These are phyloP conservation scores for Byssothecium circinans DNA, from an alignment of 2,329 filamentous ascomycete genomes.

Conservation along the genomic window DNA sequence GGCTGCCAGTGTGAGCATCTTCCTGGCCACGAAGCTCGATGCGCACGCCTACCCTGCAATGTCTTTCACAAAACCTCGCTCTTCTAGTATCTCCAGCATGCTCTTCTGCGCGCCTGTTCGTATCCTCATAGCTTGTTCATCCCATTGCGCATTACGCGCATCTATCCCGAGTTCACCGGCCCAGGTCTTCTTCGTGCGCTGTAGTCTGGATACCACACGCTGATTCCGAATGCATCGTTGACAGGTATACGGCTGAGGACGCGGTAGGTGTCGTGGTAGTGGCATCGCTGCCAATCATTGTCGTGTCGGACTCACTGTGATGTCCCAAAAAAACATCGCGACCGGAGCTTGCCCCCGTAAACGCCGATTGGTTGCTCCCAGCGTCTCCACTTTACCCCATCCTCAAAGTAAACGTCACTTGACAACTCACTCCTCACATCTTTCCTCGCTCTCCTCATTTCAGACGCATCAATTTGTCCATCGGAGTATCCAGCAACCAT, in stretches of 20 bases:
- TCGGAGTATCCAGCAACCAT: neutral
- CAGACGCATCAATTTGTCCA: neutral
- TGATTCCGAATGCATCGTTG: conserved; percentile 31
- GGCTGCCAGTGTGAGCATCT: conserved; percentile 29
- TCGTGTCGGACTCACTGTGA: too few relatives aligned
- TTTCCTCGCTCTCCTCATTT: conserved; percentile 3
- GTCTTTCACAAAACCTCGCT: conserved; percentile 73
- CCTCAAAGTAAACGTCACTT: neutral
- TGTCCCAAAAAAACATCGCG: too few relatives aligned
- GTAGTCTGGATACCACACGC: conserved; percentile 15
- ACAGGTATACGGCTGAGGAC: conserved; percentile 30
- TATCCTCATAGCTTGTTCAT: conserved; percentile 32
- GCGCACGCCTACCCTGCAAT: conserved; percentile 65
- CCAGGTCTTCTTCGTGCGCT: conserved; percentile 24
- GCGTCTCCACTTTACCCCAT: too few relatives aligned
- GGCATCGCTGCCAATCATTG: conserved; percentile 29
- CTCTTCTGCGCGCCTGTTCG: conserved; percentile 34
- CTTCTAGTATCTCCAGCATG: conserved; percentile 67
- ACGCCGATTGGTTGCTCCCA: neutral
- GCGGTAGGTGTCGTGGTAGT: conserved; percentile 31
- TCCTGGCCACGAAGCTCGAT: conserved; percentile 7
- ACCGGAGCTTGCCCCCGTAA: too few relatives aligned
- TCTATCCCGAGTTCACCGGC: conserved; percentile 22
- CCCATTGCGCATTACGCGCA: conserved; percentile 24
- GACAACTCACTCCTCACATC: conserved; percentile 2